Base-by-base conservation (phyloP, 2,329 filamentous ascomycete species). In the Clarireedia homoeocarpa region DNA sequence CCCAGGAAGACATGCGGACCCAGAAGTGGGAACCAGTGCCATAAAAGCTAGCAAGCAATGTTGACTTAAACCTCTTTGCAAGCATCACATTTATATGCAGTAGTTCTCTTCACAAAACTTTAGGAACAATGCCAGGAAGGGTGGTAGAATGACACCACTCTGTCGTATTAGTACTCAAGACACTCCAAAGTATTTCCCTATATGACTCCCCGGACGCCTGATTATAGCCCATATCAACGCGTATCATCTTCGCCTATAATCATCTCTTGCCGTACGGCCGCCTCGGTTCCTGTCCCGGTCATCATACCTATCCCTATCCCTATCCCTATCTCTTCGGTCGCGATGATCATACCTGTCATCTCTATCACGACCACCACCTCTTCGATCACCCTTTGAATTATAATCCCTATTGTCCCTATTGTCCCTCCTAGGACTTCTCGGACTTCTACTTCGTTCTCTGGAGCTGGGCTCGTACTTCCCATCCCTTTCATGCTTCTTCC, bases 401-500 rank as follows among this genome's bases (percentile, higher is more conserved):
- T 59, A 45, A 46, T 61, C 57, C 36, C 57, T 61, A 51, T 55
- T 58, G 7, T 61, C 57, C 36, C 57, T 61, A 51, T 55, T 59
- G 10, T 65, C 58, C 23, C 56, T 57, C 7, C 58, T 58, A 2
- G 68, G 68, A 53, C 56, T 57, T 12, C 59, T 58, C 2, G 68
- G 68, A 51, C 68, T 70, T 39, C 66, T 64, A 62, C 69, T 68
- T 48, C 69, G 65, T 50, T 65, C 70, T 39, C 67, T 60, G 42
- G 59, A 65, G 38, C 65, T 64, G 5, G 49, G 55, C 30, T 62
- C 60, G 20, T 62, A 57, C 17, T 63, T 64, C 4, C 68, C 70
- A 39, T 74, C 71, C 40, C 71, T 73, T 51, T 74, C 72, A 48
- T 79, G 73, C 26, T 75, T 74, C 24, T 75, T 76, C 51, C 77